Percentiles rank a stretch among this genome's conserved stretches.
Evolutionary conservation across 305 asterid genomes (phyloP).

Genomic region (Rubia occidens): DNA sequence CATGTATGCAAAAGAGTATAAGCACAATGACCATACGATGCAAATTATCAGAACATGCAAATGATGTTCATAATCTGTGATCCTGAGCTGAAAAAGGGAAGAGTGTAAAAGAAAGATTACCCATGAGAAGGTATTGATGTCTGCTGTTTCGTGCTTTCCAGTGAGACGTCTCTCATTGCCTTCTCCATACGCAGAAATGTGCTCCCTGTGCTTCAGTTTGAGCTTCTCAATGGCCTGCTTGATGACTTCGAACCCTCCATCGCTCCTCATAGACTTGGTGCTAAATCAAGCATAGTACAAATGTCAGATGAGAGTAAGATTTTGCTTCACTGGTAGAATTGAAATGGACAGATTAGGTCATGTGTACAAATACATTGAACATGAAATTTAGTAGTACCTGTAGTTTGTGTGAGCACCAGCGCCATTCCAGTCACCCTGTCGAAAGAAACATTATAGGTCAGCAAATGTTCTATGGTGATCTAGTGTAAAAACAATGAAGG

Average conservation of each 20-base stretch:
- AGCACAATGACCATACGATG: not conserved
- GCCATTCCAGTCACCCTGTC: slow-evolving; percentile 65
- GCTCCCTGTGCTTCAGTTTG: slow-evolving; percentile 55
- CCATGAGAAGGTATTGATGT: slow-evolving; percentile 57
- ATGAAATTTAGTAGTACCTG: slow-evolving; percentile 30
- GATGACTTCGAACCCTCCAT: slow-evolving; percentile 54
- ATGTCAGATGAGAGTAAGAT: not conserved
- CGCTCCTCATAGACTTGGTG: slow-evolving; percentile 59
- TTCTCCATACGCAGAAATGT: slow-evolving; percentile 73
- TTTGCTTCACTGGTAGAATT: not conserved
- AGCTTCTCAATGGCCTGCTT: slow-evolving; percentile 67
- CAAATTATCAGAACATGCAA: not conserved
- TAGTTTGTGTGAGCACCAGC: slow-evolving; percentile 74
- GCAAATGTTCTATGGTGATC: not conserved
- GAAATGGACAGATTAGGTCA: not conserved
- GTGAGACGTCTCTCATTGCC: slow-evolving; percentile 83
- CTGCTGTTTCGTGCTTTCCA: slow-evolving; percentile 66
- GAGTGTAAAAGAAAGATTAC: slow-evolving; percentile 21
- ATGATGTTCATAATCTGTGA: not conserved
- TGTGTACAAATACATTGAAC: not conserved
- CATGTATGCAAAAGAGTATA: not conserved
- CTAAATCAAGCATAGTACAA: slow-evolving; percentile 18
- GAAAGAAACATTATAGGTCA: not conserved
- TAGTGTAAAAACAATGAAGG: not conserved
- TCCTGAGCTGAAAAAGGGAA: not conserved